phyloP scores from a whole-genome alignment of 1,284 basidiomycete genomes.

The Ustilago sp. region DNA sequence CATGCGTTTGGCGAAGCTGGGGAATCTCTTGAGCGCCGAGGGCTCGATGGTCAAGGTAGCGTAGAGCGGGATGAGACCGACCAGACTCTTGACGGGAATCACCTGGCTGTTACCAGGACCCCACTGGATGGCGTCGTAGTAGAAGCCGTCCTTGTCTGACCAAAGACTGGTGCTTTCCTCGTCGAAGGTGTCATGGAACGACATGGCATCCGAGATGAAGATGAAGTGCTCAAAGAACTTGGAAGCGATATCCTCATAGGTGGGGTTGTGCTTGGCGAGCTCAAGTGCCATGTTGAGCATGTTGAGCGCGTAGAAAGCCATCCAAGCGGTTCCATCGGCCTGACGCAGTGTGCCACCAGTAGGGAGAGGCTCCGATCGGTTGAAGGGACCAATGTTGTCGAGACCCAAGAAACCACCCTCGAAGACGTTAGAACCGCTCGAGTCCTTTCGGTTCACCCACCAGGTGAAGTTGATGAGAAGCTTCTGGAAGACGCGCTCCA shows the following conservation, averaged over 20 bases:
- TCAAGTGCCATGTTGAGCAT: constrained; percentile 98
- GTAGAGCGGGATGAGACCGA: constrained; percentile 94
- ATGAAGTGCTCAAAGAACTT: constrained; percentile 86
- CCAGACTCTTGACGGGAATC: constrained; percentile 89
- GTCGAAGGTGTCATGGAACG: constrained; percentile 77
- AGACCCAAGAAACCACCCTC: constrained; percentile 97
- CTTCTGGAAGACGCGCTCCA: constrained; percentile 98
- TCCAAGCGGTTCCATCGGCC: constrained; percentile 98
- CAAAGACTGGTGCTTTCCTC: constrained; percentile 80
- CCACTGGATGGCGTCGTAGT: constrained; percentile 96
- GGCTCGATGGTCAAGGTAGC: constrained; percentile 94
- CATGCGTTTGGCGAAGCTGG: constrained; percentile 97
- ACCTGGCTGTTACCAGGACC: constrained; percentile 78
- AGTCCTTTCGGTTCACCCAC: constrained; percentile 99
- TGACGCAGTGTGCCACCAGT: constrained; percentile 86
- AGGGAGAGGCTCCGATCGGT: constrained; percentile 93
- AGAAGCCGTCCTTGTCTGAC: constrained; percentile 97
- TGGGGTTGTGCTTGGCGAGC: constrained; percentile 94
- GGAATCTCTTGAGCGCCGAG: constrained; percentile 85
- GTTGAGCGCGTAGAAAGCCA: constrained; percentile 97
- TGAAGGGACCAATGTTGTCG: constrained; percentile 98
- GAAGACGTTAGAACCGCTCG: constrained; percentile 93
- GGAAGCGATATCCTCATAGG: constrained; percentile 99
- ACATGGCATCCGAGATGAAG: constrained; percentile 80
- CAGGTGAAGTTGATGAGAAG: constrained; percentile 96